Evolutionary conservation across 2,329 filamentous ascomycete genomes (phyloP).

Genomic region (Pseudogymnoascus destructans): DNA sequence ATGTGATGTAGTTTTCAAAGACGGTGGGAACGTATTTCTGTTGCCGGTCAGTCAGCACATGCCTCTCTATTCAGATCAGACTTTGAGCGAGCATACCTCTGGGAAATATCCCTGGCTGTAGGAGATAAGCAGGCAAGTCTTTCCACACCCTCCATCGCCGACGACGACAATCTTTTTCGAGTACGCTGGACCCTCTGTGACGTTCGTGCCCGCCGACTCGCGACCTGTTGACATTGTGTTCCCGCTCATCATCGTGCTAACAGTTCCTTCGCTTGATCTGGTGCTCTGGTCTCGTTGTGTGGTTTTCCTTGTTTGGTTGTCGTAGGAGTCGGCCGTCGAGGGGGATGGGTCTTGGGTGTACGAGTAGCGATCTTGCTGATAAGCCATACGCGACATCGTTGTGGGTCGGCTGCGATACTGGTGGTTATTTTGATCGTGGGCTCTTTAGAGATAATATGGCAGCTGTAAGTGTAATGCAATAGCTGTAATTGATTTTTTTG

Average conservation of each 20-base stretch:
- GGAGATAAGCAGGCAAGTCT: constrained; percentile 96
- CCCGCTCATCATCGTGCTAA: constrained; percentile 66
- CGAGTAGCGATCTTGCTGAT: constrained; percentile 23
- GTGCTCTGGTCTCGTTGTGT: constrained; percentile 25
- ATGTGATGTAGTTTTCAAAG: constrained; percentile 99
- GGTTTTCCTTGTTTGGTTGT: constrained; percentile 21
- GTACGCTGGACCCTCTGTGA: constrained; percentile 83
- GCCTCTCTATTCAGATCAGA: background rate
- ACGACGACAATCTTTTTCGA: constrained; percentile 99
- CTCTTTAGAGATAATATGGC: background rate
- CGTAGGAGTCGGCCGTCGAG: constrained; percentile 24
- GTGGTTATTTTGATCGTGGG: background rate
- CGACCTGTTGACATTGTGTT: constrained; percentile 50
- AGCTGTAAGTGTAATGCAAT: background rate
- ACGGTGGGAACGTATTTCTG: constrained; percentile 99
- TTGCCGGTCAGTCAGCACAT: constrained; percentile 8
- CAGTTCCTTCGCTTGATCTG: constrained; percentile 75
- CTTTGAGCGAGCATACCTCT: constrained; percentile 51
- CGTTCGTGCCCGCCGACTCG: constrained; percentile 67
- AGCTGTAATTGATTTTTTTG: background rate
- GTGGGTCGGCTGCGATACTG: background rate
- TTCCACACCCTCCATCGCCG: constrained; percentile 93
- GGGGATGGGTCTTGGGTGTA: constrained; percentile 18
- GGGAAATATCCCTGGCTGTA: constrained; percentile 98
- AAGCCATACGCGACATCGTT: constrained; percentile 22